Conservation (phyloP, 352 stramenopile genomes). For the Pythium phragmiticola region DNA sequence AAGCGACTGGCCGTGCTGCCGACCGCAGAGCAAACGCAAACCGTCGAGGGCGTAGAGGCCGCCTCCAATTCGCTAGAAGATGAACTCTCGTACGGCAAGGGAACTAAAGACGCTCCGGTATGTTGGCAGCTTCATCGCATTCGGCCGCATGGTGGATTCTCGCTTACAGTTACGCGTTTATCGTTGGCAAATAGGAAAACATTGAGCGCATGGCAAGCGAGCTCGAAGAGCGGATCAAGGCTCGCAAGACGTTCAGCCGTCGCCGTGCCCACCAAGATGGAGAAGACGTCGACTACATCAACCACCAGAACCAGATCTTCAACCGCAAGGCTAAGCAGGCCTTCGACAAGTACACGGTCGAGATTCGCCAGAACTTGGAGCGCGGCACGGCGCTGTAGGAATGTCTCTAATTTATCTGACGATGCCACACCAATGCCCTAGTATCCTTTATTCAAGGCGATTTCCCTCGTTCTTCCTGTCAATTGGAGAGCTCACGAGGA, state of each 20-base stretch:
- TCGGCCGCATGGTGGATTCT: not conserved
- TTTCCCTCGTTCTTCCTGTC: too few species aligned
- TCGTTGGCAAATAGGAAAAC: slow-evolving; percentile 37
- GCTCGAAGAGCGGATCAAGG: slow-evolving; percentile 67
- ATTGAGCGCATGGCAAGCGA: slow-evolving; percentile 76
- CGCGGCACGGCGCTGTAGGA: slow-evolving; percentile 95
- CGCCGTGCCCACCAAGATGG: slow-evolving; percentile 78
- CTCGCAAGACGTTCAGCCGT: slow-evolving; percentile 75
- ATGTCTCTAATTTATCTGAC: slow-evolving; percentile 25
- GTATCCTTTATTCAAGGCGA: not conserved
- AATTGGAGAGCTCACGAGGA: too few species aligned
- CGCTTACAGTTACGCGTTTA: not conserved
- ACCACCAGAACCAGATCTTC: slow-evolving; percentile 97
- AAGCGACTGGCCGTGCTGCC: slow-evolving; percentile 68
- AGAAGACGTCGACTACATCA: slow-evolving; percentile 97
- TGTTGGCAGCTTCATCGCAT: not conserved
- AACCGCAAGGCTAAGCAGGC: slow-evolving; percentile 97
- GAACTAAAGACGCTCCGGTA: slow-evolving; percentile 52
- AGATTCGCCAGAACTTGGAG: slow-evolving; percentile 98
- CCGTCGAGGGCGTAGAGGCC: slow-evolving; percentile 10
- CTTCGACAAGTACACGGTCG: slow-evolving; percentile 97
- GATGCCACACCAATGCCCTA: not conserved
- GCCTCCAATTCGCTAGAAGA: slow-evolving; percentile 37
- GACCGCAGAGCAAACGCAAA: slow-evolving; percentile 28
- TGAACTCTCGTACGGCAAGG: slow-evolving; percentile 66